Evolutionary conservation across 2,329 filamentous ascomycete species (phyloP).

Genomic region (Epichloe elymi): DNA sequence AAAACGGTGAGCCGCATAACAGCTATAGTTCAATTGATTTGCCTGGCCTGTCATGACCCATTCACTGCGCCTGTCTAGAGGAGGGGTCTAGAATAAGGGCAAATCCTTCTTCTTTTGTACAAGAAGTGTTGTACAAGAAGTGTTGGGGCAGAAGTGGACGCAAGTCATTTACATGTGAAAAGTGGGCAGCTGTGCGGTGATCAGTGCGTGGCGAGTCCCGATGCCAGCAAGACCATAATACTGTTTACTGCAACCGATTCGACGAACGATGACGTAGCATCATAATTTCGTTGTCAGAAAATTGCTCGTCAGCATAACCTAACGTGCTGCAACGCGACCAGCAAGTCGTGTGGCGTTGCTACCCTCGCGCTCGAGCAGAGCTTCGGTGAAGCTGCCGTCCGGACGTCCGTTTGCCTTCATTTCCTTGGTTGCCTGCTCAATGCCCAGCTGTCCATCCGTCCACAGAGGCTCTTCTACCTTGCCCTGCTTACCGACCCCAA

Average conservation of each 20-base stretch:
- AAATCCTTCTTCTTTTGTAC: not conserved
- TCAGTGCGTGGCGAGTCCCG: not conserved
- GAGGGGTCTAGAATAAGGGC: not conserved
- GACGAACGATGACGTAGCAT: not conserved
- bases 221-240: not conserved
- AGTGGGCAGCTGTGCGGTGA: not conserved
- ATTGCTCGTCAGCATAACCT: not conserved
- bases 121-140: not conserved
- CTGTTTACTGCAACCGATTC: not conserved
- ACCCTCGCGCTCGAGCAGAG: constrained; percentile 43
- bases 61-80: not conserved
- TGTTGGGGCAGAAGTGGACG: not conserved
- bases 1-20: not conserved
- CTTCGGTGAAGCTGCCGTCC: constrained; percentile 36
- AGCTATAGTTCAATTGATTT: not conserved
- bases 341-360: constrained; percentile 18
- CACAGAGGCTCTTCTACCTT: constrained; percentile 62
- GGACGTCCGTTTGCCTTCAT: constrained; percentile 34
- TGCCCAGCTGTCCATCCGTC: constrained; percentile 77
- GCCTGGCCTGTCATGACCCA: not conserved
- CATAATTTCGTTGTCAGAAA: not conserved
- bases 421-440: constrained; percentile 52
- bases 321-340: constrained; percentile 15
- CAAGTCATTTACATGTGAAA: not conserved
- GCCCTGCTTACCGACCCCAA: constrained; percentile 72